Base-by-base conservation (phyloP, 1,284 basidiomycete species). In the Schizopora paradoxa region DNA sequence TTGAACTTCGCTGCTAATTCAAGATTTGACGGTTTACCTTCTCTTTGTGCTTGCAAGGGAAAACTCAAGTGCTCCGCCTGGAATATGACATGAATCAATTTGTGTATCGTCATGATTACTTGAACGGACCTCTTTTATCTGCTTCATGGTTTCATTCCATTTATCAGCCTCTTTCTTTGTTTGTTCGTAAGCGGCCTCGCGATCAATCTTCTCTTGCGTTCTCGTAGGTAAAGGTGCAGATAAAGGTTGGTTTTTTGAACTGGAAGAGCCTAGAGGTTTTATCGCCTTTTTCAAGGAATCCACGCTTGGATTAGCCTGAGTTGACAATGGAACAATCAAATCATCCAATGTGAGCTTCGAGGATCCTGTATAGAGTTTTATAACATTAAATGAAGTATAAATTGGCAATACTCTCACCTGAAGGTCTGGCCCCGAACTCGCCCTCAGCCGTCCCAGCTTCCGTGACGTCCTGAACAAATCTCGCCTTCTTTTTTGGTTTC, bases 161-260 rank as follows among this genome's bases (percentile, higher is more conserved):
- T 95, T 96, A 54, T 90, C 81, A 2, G 95, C 87, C 62, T 98
- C 94, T 54, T 81, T 78, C 59, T 91, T 91, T 2, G 93, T 96
- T 63, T 87, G 78, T 58, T 93, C 89, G 63, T 97, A 97, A 0
- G 95, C 96, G 3, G 92, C 95, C 61, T 92, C 82, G 35, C 95
- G 82, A 58, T 97, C 93, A 1, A 98, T 67, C 36, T 88, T 82
- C 53, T 97, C 93, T 62, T 97, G 91, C 0, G 83, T 79, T 26
- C 91, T 77, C 21, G 83, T 80, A 2, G 92, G 91, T 1, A 98
- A 71, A 0, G 96, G 96, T 0, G 91, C 92, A 3, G 89, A 67
- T 2, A 98, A 71, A 0, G 86, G 77, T 47, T 82, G 79, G 19
- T 67, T 59, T 29, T 69, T 67, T 29, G 69, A 63, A 67, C 74